Evolutionary conservation across 345 rosid genomes (phyloP), one percentile per base, ranked within the genome.

Genomic region (Eucalyptus cloeziana): DNA sequence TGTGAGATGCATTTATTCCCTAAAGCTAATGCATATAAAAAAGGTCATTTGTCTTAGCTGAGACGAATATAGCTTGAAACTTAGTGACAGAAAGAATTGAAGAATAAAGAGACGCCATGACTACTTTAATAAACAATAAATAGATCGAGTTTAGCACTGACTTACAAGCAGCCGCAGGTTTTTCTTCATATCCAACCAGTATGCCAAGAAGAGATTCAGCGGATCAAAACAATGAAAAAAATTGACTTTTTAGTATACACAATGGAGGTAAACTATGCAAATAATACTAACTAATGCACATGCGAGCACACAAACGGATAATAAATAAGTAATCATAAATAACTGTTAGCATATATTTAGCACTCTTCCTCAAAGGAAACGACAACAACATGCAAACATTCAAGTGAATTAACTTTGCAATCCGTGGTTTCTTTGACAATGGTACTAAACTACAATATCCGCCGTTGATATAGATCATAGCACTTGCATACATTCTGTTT

Each of bases 131-230:
- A 64, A 51, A 49, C 47, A 67, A 47, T 64, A 71, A 37, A 16
- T 10, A 52, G 69, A 69, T 33, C 64, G 19, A 49, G 86, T n/a
- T 44, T 21, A 31, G 43, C 13, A 88, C 19, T 50, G 86, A 95
- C 99, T 96, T 95, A 97, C 99, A 92, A 79, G 97, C 93, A 88
- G 98, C 98, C 14, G 98, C 99, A 60, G 99, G 99, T 96, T 96
- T 97, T 94, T 97, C 98, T 97, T 93, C 88, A 93, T 87, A 91
- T 87, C 93, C 91, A 90, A 90, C 93, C 90, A 92, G 89, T 90
- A 89, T 90, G 88, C 93, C 92, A 93, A 89, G 93, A 88, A 89
- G 43, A 58, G 45, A 51, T 69, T 93, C 81, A 95, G 92, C 86
- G 86, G 37, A 89, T 86, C 51, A 86, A 71, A 83, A 54, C 85